Evolutionary conservation across 345 rosid species (phyloP).

Genomic region (Mangifera indica): DNA sequence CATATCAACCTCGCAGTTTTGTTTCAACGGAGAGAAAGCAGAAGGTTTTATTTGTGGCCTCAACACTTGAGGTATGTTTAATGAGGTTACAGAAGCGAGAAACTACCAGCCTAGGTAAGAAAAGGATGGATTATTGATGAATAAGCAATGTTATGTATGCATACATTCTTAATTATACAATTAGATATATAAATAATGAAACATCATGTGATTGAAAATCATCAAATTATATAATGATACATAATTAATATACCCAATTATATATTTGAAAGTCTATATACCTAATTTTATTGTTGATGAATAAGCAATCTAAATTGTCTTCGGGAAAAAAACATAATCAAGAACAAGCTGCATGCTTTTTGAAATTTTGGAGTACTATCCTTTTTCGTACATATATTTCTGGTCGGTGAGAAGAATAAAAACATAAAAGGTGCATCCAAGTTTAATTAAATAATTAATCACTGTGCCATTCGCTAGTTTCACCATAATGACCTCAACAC

Average conservation of each 20-base stretch:
- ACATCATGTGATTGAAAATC: too few relatives aligned
- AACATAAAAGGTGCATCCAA: slow-evolving; percentile 6
- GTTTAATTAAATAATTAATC: not conserved
- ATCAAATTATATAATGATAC: too few relatives aligned
- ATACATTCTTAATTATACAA: too few relatives aligned
- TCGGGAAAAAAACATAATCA: not conserved
- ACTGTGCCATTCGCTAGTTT: slow-evolving; percentile 10
- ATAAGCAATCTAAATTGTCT: slow-evolving; percentile 11
- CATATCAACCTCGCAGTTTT: too few relatives aligned
- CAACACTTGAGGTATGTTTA: not conserved
- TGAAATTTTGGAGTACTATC: not conserved
- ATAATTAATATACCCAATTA: too few relatives aligned
- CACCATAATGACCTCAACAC: not conserved
- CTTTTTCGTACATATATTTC: not conserved
- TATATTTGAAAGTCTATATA: too few relatives aligned
- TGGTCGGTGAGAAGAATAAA: not conserved
- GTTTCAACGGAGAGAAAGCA: too few relatives aligned
- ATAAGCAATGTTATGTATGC: slow-evolving; percentile 12
- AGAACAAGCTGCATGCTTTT: slow-evolving; percentile 9
- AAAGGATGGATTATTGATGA: not conserved
- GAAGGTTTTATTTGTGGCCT: not conserved
- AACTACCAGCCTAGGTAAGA: not conserved
- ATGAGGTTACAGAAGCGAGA: not conserved
- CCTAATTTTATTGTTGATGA: not conserved
- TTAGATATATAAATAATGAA: too few relatives aligned